These are phyloP conservation scores for Lactifluus hygrophoroides DNA, from an alignment of 768 basidiomycete genomes.

Conservation along the genomic window DNA sequence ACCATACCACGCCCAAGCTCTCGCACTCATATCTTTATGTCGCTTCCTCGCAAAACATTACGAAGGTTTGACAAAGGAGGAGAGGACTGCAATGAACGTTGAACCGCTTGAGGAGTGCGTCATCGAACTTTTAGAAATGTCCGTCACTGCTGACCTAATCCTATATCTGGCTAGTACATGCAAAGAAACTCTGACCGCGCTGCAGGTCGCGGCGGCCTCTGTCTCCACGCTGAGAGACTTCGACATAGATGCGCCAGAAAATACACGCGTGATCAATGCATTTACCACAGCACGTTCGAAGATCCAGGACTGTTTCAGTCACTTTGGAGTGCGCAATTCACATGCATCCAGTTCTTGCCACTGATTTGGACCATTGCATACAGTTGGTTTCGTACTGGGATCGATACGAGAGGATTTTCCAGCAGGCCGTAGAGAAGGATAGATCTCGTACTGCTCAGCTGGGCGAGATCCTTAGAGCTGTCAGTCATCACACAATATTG, in stretches of 20 bases:
- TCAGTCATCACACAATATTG: not conserved
- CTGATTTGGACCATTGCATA: not conserved
- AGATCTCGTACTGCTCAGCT: conserved; percentile 7
- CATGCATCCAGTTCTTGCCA: not conserved
- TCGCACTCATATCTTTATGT: conserved; percentile 14
- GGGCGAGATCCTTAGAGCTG: conserved; percentile 6
- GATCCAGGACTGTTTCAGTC: conserved; percentile 8
- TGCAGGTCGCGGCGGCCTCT: conserved; percentile 3
- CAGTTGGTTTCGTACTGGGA: conserved; percentile 9
- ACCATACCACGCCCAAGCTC: conserved; percentile 13
- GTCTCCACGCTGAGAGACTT: not conserved
- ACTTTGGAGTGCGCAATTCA: conserved; percentile 9
- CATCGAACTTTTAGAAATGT: not conserved
- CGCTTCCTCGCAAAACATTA: conserved; percentile 16
- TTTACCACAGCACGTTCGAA: conserved; percentile 1
- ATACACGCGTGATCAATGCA: not conserved
- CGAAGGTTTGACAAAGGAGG: conserved; percentile 2
- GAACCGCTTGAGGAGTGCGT: conserved; percentile 15
- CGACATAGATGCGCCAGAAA: conserved; percentile 8
- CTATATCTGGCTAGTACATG: not conserved
- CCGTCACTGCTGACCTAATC: not conserved
- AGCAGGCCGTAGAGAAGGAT: conserved; percentile 15
- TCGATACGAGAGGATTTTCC: conserved; percentile 12
- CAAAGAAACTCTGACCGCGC: conserved; percentile 1
- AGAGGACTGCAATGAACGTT: conserved; percentile 11